Conservation (phyloP, 2,329 filamentous ascomycete genomes). For the Cladophialophora exuberans region DNA sequence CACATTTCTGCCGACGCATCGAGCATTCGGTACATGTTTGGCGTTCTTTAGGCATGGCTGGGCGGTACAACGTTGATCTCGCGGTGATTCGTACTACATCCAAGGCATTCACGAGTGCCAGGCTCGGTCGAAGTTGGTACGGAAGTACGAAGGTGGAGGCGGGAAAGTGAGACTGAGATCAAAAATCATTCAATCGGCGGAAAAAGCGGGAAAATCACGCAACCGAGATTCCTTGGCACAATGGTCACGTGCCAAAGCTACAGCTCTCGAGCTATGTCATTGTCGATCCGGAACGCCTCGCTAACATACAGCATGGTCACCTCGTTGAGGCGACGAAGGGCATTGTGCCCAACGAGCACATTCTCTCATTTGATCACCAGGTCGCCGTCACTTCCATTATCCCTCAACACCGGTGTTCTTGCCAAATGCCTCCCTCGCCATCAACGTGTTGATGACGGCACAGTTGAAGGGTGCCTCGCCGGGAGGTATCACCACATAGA, state of each 20-base stretch:
- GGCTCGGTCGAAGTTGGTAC: constrained; percentile 20
- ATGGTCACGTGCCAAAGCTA: background rate
- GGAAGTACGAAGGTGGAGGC: constrained; percentile 19
- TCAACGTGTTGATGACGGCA: constrained; percentile 85
- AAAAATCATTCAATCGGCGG: no score
- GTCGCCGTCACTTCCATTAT: no score
- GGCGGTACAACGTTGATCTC: background rate
- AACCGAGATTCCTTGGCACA: constrained; percentile 1
- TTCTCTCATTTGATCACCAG: no score
- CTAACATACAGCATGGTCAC: no score
- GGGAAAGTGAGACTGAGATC: constrained; percentile 6
- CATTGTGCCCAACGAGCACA: no score
- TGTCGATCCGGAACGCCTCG: no score
- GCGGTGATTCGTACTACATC: constrained; percentile 17
- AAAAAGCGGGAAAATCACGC: constrained; percentile 1
- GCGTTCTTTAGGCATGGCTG: constrained; percentile 30
- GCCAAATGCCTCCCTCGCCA: constrained; percentile 81
- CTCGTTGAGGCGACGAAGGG: no score
- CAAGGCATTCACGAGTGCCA: background rate
- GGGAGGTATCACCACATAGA: constrained; percentile 87
- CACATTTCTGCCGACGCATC: constrained; percentile 39
- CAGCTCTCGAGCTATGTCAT: no score
- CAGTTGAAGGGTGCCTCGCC: constrained; percentile 91
- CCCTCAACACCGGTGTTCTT: constrained; percentile 42
- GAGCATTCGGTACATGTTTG: constrained; percentile 36